Conservation (phyloP, 1,284 basidiomycete species). For the Vanrija pseudolonga region DNA sequence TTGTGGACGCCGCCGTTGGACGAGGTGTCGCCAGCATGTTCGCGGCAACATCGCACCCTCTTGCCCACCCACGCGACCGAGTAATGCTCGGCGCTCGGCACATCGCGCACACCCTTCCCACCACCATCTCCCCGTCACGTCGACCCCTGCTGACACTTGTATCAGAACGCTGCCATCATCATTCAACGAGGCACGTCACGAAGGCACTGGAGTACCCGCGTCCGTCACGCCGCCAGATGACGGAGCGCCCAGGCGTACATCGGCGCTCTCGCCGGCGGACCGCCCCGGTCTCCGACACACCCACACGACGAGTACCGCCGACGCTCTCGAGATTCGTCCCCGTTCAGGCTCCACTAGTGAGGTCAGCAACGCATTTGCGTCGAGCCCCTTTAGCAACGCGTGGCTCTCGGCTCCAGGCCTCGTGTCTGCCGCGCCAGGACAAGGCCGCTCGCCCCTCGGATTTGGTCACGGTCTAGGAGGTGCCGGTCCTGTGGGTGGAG, state of each 20-base stretch:
- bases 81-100: neutral
- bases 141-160: conserved; percentile 1
- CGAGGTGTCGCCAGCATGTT: too few species aligned
- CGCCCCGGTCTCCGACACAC: conserved; percentile 62
- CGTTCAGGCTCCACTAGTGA: conserved; percentile 76
- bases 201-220: conserved; percentile 16
- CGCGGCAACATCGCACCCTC: neutral
- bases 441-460: conserved; percentile 32
- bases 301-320: conserved; percentile 58
- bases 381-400: conserved; percentile 78
- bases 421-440: conserved; percentile 12
- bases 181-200: conserved; percentile 31
- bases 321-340: conserved; percentile 61
- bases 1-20: too few species aligned
- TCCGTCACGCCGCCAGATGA: conserved; percentile 8
- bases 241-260: conserved; percentile 24
- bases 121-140: neutral
- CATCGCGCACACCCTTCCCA: neutral
- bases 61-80: too few species aligned
- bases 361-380: conserved; percentile 83
- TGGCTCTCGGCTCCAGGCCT: conserved; percentile 63
- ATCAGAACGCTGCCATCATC: conserved; percentile 46
- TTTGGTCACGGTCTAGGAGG: neutral
- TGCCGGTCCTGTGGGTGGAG: neutral
- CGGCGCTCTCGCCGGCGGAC: conserved; percentile 39